Percentiles rank a stretch among this genome's conserved stretches.
Conservation (phyloP, 169 alveolate genomes). For the Plasmodium fragile region DNA sequence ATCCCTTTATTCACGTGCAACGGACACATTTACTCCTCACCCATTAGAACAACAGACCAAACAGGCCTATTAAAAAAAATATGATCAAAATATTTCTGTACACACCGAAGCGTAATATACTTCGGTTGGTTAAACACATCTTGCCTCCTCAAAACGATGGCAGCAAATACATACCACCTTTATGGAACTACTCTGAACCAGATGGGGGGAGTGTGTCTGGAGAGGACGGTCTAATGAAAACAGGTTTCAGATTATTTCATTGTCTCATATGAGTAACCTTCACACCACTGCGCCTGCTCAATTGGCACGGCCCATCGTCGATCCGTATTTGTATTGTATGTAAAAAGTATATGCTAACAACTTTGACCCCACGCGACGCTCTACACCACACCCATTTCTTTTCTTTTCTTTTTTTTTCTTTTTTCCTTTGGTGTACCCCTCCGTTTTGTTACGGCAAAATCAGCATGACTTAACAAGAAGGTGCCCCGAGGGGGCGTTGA, state of each 20-base stretch:
- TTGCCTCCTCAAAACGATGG: neutral
- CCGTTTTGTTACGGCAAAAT: slow-evolving; percentile 63
- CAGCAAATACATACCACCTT: neutral
- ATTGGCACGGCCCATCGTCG: neutral
- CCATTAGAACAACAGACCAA: neutral
- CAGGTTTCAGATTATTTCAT: too few relatives aligned
- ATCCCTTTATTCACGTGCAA: neutral
- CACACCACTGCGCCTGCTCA: neutral
- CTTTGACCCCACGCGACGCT: neutral
- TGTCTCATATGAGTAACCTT: neutral
- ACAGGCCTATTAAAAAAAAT: neutral
- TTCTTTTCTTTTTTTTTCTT: neutral
- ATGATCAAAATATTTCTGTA: neutral
- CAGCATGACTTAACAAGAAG: slow-evolving; percentile 72
- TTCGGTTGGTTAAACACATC: neutral
- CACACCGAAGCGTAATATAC: neutral
- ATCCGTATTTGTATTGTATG: neutral
- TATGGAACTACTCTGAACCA: neutral
- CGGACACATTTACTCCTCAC: neutral
- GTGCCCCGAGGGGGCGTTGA: slow-evolving; percentile 73
- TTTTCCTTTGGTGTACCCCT: slow-evolving; percentile 15
- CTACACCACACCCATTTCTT: neutral
- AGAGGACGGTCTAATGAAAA: neutral
- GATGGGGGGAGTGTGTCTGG: neutral
- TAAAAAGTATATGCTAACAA: neutral